Evolutionary conservation across 148 eudicot species (phyloP), one percentile per base, ranked within the genome.

Genomic region (Amaranthus cruentus): DNA sequence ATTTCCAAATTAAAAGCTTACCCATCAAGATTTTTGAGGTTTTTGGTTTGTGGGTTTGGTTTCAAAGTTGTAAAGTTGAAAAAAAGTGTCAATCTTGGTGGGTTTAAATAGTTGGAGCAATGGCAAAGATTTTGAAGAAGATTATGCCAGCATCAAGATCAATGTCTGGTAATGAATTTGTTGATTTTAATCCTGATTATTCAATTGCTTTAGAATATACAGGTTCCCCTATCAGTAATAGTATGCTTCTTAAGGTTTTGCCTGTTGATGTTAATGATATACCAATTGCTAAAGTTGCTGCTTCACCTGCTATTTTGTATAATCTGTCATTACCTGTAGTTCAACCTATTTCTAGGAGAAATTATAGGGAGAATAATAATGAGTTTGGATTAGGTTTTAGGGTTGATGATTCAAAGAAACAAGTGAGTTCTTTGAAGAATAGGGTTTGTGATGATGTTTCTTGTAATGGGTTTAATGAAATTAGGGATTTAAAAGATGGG

Each of bases 121-220:
- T 87, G 91, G 68, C 85, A 42, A 66, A 79, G 21, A 49, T 90
- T 57, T 70, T 79, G 61, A 83, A 78, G 61, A 89, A 82, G 62
- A 62, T 81, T 76, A 76, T 81, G 28, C 85, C 86, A 0, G 44
- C 51, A 11, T 67, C 90, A 13, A 53, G 64, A 68, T 84, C 87
- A 43, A 61, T 82, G 60, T 58, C 84, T 6, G 76, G 71, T 64
- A 75, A 60, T 56, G 89, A 81, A 42, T 82, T 70, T 74, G 73
- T 38, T 67, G 87, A 86, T 76, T 88, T 82, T 49, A 83, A 67
- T 47, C 69, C 81, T 52, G 97, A 94, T 69, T 81, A 85, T 73
- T 91, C 98, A 10, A 87, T 91, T 76, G 97, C 98, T 3, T 4
- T 79, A 55, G 97, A 87, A 83, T 91, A 94, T 79, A 83, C 78